A percentile compares a stretch with the other conserved stretches of the same genome.
Conservation (phyloP, 495 filamentous ascomycete species). For the Aspergillus kassunensis region DNA sequence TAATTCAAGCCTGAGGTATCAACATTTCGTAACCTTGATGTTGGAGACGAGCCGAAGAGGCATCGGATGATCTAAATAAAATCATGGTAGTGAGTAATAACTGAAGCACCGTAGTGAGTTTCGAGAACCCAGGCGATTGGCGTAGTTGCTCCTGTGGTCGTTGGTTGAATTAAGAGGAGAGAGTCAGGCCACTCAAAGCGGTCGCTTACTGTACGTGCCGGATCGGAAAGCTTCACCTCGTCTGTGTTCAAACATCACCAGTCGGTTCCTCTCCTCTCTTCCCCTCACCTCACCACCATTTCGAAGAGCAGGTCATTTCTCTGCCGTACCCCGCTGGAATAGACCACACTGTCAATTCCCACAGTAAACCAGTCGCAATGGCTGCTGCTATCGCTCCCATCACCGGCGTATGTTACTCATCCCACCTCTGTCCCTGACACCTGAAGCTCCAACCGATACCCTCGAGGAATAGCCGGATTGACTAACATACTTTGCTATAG, state of each 20-base stretch:
- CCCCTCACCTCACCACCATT: conserved; percentile 20
- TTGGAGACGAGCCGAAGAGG: not conserved
- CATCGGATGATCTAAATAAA: no score
- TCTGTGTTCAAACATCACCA: conserved; percentile 30
- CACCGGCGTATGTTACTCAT: conserved; percentile 44
- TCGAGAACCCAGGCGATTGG: not conserved
- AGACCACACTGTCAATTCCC: conserved; percentile 19
- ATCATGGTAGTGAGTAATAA: no score
- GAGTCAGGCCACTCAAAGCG: conserved; percentile 24
- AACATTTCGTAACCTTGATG: not conserved
- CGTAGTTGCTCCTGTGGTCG: conserved; percentile 3
- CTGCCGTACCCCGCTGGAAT: conserved; percentile 13
- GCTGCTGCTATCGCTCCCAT: conserved; percentile 43
- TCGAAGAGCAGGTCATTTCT: conserved; percentile 10
- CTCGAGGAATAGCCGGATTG: not conserved
- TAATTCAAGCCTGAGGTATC: conserved; percentile 15
- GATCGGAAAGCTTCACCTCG: conserved; percentile 41
- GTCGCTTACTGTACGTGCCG: conserved; percentile 36
- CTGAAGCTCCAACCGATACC: not conserved
- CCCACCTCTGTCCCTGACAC: conserved; percentile 6
- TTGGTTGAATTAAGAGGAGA: not conserved
- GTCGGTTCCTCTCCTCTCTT: conserved; percentile 23
- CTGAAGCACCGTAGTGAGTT: no score
- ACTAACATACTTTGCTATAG: conserved; percentile 32
- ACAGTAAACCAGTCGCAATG: conserved; percentile 34